These are phyloP conservation scores for Ostreobium quekettii DNA, from an alignment of 139 green algal species.

Conservation along the genomic window DNA sequence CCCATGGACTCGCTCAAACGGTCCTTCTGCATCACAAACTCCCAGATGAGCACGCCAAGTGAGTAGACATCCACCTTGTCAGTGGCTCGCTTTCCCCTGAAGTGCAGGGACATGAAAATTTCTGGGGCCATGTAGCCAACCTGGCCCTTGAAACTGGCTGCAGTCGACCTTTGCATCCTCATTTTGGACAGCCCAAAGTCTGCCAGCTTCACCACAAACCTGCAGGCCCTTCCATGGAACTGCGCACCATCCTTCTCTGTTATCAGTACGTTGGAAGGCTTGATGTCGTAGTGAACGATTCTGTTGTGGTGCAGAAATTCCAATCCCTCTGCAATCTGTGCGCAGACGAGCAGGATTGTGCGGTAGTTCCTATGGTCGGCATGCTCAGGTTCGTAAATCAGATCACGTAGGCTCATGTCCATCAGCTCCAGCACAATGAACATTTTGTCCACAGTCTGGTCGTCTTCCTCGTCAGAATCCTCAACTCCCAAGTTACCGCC, in stretches of 20 bases:
- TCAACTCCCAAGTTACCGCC: not conserved
- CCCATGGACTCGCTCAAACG: not conserved
- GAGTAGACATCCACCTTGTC: constrained; percentile 17
- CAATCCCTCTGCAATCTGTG: not conserved
- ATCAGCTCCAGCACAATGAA: constrained; percentile 18
- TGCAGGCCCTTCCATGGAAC: too few relatives aligned
- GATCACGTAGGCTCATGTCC: not conserved
- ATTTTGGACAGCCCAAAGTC: constrained; percentile 16
- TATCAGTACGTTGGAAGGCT: constrained; percentile 18
- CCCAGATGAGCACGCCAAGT: constrained; percentile 13
- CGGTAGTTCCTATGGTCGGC: not conserved
- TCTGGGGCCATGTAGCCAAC: constrained; percentile 18
- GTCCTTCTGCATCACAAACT: not conserved
- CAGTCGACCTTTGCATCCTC: not conserved
- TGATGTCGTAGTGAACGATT: constrained; percentile 21
- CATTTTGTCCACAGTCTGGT: not conserved
- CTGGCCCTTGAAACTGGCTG: constrained; percentile 3
- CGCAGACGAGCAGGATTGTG: not conserved
- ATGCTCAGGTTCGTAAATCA: not conserved
- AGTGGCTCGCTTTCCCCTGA: not conserved
- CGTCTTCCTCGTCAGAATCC: not conserved
- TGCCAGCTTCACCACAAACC: constrained; percentile 15
- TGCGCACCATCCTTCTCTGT: not conserved
- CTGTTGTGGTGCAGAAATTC: not conserved
- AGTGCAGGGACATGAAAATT: not conserved